phyloP scores from a whole-genome alignment of 192 early-diverging fungal genomes.

The Linnemannia hyalina region DNA sequence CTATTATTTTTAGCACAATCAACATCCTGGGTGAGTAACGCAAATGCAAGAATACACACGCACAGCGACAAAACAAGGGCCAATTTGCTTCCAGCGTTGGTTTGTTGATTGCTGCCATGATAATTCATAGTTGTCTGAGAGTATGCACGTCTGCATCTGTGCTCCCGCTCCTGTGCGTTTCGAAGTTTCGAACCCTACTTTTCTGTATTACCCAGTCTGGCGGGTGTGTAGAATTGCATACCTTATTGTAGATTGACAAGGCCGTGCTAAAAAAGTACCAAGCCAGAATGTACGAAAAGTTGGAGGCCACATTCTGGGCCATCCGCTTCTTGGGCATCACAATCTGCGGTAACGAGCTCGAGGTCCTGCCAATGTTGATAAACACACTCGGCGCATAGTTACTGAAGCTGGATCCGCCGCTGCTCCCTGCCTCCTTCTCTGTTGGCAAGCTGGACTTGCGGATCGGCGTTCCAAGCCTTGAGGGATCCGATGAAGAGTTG shows the following conservation, averaged over 20 bases:
- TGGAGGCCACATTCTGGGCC: slow-evolving; percentile 43
- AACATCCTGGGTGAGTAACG: neutral
- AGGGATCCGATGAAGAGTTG: neutral
- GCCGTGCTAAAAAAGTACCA: slow-evolving; percentile 87
- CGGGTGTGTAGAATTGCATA: neutral
- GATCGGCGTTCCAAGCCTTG: slow-evolving; percentile 10
- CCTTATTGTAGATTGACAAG: slow-evolving; percentile 87
- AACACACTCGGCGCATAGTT: slow-evolving; percentile 35
- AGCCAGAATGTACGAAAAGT: slow-evolving; percentile 60
- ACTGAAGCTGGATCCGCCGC: neutral
- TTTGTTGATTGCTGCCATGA: neutral
- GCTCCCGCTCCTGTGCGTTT: neutral
- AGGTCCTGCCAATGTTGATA: slow-evolving; percentile 43
- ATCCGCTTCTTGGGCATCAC: slow-evolving; percentile 51
- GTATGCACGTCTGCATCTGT: neutral
- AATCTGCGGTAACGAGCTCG: slow-evolving; percentile 49
- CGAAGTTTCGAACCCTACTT: neutral
- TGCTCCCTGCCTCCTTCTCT: neutral
- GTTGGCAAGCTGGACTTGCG: slow-evolving; percentile 18
- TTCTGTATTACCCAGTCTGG: neutral
- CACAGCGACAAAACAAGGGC: neutral
- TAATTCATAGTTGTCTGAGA: neutral
- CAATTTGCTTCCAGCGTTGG: neutral
- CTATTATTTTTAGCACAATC: slow-evolving; percentile 3
- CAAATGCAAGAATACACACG: neutral